Evolutionary conservation across 1,139 yeast species (phyloP).

Genomic region (Pneumocystis canis): DNA sequence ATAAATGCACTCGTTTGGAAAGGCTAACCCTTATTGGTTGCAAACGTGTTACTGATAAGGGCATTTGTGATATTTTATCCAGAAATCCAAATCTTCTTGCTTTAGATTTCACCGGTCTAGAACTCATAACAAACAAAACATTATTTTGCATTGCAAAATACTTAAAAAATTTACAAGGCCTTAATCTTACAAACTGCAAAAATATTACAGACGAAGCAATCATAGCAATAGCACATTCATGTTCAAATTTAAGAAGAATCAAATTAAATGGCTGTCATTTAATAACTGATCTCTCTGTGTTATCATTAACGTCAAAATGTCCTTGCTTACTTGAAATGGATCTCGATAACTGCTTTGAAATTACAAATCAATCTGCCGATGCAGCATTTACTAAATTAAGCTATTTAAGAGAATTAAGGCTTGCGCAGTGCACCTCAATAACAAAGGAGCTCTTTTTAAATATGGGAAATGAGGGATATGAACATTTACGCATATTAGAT

Average conservation of each 20-base stretch:
- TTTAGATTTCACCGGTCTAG: slow-evolving; percentile 81
- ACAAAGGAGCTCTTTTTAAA: slow-evolving; percentile 45
- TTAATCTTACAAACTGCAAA: slow-evolving; percentile 77
- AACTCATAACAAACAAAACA: slow-evolving; percentile 50
- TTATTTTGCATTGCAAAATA: slow-evolving; percentile 52
- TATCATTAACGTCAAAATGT: slow-evolving; percentile 51
- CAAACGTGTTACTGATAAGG: slow-evolving; percentile 43
- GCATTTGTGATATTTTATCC: slow-evolving; percentile 46
- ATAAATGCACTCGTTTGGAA: slow-evolving; percentile 56
- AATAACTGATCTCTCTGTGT: slow-evolving; percentile 56
- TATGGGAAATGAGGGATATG: slow-evolving; percentile 26
- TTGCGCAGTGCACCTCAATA: slow-evolving; percentile 20
- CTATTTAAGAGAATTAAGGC: slow-evolving; percentile 68
- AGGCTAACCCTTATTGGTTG: slow-evolving; percentile 77
- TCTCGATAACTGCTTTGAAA: slow-evolving; percentile 64
- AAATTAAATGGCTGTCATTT: slow-evolving; percentile 60
- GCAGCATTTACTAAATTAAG: slow-evolving; percentile 49
- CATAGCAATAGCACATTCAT: slow-evolving; percentile 40
- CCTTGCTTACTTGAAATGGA: slow-evolving; percentile 79
- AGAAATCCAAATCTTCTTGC: slow-evolving; percentile 65
- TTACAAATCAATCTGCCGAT: slow-evolving; percentile 49
- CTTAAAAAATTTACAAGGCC: slow-evolving; percentile 72
- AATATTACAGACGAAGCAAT: slow-evolving; percentile 54
- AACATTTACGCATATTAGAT: slow-evolving; percentile 60
- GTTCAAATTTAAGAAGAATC: slow-evolving; percentile 65